phyloP scores from a whole-genome alignment of 352 stramenopile genomes.

The Globisporangium iwayamae region DNA sequence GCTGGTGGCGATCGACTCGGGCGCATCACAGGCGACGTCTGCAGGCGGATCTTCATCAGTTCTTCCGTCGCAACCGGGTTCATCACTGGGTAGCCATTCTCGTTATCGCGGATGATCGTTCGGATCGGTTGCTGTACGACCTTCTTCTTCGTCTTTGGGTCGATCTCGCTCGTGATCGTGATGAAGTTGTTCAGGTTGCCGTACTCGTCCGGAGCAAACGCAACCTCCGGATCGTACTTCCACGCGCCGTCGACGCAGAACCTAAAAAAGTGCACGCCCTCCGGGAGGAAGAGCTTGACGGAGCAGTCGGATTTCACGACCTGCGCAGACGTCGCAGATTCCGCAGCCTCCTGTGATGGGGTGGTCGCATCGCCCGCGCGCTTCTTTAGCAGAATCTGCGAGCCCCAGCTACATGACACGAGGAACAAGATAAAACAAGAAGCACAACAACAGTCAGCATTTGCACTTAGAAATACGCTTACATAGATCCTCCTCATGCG shows the following conservation, averaged over 20 bases:
- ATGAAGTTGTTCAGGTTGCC: constrained; percentile 90
- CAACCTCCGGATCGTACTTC: constrained; percentile 82
- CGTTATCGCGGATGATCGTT: constrained; percentile 66
- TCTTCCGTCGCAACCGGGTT: constrained; percentile 65
- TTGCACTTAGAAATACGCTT: too few relatives aligned
- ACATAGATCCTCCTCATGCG: too few relatives aligned
- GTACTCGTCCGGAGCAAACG: constrained; percentile 79
- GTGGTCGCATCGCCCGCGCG: constrained; percentile 13
- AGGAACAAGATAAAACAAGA: not conserved
- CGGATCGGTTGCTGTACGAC: constrained; percentile 47
- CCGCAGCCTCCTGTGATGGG: not conserved
- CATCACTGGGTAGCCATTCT: constrained; percentile 58
- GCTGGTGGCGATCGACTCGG: constrained; percentile 27
- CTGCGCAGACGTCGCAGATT: not conserved
- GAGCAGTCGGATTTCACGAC: constrained; percentile 17
- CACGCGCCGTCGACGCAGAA: constrained; percentile 76
- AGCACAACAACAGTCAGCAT: not conserved
- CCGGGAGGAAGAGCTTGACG: constrained; percentile 56
- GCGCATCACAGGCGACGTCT: constrained; percentile 38
- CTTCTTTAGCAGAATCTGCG: constrained; percentile 62
- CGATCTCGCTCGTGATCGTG: constrained; percentile 33
- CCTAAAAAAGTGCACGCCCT: constrained; percentile 75
- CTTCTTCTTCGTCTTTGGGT: constrained; percentile 39
- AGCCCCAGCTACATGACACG: constrained; percentile 52
- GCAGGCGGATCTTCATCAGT: constrained; percentile 54